These are phyloP conservation scores for Amanita exitialis DNA, from an alignment of 768 basidiomycete genomes.

Conservation along the genomic window DNA sequence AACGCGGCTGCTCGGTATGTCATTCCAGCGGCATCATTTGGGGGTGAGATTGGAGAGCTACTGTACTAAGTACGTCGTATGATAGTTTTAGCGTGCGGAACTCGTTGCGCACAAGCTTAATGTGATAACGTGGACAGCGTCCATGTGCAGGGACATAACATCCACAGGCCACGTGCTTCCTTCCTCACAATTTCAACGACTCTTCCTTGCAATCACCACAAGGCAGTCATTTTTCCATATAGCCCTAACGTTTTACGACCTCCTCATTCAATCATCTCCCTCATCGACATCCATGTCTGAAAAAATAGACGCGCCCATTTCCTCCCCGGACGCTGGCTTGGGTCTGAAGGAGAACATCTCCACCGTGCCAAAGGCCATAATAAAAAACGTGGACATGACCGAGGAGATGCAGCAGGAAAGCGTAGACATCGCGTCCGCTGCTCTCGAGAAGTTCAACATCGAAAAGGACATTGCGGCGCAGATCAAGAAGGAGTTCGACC, in stretches of 20 bases:
- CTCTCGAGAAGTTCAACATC: constrained; percentile 85
- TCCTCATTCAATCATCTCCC: constrained; percentile 1
- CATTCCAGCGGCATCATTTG: constrained; percentile 2
- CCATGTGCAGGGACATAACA: neutral
- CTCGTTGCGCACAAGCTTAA: neutral
- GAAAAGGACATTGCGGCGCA: constrained; percentile 98
- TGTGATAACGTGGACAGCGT: neutral
- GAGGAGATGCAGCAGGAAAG: constrained; percentile 95
- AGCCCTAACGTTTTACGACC: constrained; percentile 3
- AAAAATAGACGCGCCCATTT: constrained; percentile 49
- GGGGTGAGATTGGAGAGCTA: neutral
- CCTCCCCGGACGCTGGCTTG: constrained; percentile 37
- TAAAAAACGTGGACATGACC: constrained; percentile 95
- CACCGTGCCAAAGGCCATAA: constrained; percentile 69
- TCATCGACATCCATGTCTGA: constrained; percentile 32
- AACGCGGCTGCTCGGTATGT: neutral
- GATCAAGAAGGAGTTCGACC: constrained; percentile 98
- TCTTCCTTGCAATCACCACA: constrained; percentile 11
- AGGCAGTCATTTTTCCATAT: constrained; percentile 9
- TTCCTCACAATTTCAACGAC: constrained; percentile 5
- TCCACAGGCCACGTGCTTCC: constrained; percentile 3
- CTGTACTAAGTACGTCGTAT: neutral
- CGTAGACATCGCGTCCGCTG: constrained; percentile 78
- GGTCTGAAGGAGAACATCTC: constrained; percentile 28
- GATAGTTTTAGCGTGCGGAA: neutral